Conservation (phyloP, 305 asterid species). For the Ajuga reptans region DNA sequence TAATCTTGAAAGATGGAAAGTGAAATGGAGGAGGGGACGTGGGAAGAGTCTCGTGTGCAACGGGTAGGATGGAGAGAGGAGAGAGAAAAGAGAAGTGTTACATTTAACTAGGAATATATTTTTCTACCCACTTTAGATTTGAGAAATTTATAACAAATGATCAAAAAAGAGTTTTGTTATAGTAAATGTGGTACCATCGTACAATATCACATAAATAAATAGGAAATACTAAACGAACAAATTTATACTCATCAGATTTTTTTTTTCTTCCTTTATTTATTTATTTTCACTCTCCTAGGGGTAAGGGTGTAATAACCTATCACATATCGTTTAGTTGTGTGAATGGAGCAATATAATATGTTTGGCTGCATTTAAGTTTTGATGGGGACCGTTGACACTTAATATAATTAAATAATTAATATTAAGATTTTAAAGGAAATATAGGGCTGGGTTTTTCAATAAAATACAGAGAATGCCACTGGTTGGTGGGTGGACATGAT, state of each 20-base stretch:
- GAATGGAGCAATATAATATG: not conserved
- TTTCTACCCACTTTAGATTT: too few relatives aligned
- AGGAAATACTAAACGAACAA: too few relatives aligned
- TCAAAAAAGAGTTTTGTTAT: too few relatives aligned
- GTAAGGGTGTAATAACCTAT: not conserved
- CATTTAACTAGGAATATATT: too few relatives aligned
- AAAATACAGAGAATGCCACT: constrained; percentile 19
- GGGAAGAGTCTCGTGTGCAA: too few relatives aligned
- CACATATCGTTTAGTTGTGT: not conserved
- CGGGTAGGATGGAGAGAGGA: too few relatives aligned
- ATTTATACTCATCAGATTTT: not conserved
- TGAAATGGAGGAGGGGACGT: too few relatives aligned
- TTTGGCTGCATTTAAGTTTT: constrained; percentile 27
- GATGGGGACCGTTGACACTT: constrained; percentile 38
- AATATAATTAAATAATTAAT: not conserved
- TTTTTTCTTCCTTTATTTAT: not conserved
- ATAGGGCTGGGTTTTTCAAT: not conserved
- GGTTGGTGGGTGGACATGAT: constrained; percentile 20
- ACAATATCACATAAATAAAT: too few relatives aligned
- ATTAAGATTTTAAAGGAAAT: not conserved
- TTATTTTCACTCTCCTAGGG: not conserved
- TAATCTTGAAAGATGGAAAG: too few relatives aligned
- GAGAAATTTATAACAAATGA: too few relatives aligned
- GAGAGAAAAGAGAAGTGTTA: too few relatives aligned
- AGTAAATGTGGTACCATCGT: too few relatives aligned